These are phyloP conservation scores for Pythium diclinum DNA, from an alignment of 352 stramenopile species.

Conservation along the genomic window DNA sequence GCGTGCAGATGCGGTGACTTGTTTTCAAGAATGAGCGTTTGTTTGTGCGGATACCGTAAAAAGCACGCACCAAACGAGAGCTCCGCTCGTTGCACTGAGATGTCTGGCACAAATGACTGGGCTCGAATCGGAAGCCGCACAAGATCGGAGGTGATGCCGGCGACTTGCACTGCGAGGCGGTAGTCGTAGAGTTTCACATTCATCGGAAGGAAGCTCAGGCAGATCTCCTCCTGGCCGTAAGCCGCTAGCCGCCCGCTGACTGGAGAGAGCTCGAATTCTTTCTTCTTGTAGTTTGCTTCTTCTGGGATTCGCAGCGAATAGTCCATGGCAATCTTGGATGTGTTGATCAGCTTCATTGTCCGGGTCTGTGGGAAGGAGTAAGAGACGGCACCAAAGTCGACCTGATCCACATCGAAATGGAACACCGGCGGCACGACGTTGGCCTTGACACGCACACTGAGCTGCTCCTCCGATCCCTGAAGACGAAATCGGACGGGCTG, in stretches of 20 bases:
- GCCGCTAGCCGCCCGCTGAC: conserved; percentile 68
- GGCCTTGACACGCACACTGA: conserved; percentile 84
- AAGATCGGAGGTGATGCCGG: conserved; percentile 86
- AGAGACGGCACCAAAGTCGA: conserved; percentile 92
- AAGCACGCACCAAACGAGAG: conserved; percentile 91
- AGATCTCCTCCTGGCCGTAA: conserved; percentile 80
- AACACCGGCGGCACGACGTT: conserved; percentile 93
- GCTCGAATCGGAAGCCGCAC: conserved; percentile 88
- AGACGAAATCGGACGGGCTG: conserved; percentile 84
- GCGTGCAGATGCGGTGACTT: conserved; percentile 70
- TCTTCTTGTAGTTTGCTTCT: conserved; percentile 88
- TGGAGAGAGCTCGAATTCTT: conserved; percentile 89
- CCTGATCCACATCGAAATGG: conserved; percentile 84
- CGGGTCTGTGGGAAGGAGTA: conserved; percentile 88
- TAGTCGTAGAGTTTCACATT: conserved; percentile 93
- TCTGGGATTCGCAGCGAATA: conserved; percentile 90
- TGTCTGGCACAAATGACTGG: conserved; percentile 84
- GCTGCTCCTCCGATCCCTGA: conserved; percentile 81
- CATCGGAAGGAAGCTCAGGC: conserved; percentile 81
- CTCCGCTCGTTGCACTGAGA: conserved; percentile 59
- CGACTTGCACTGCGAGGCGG: conserved; percentile 89
- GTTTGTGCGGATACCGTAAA: conserved; percentile 89
- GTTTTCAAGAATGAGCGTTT: conserved; percentile 88
- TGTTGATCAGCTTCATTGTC: conserved; percentile 87
- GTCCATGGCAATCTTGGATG: conserved; percentile 91